A percentile compares a stretch with the other conserved stretches of the same genome.
Conservation (phyloP, 495 filamentous ascomycete genomes). For the Penicillium pulvis region DNA sequence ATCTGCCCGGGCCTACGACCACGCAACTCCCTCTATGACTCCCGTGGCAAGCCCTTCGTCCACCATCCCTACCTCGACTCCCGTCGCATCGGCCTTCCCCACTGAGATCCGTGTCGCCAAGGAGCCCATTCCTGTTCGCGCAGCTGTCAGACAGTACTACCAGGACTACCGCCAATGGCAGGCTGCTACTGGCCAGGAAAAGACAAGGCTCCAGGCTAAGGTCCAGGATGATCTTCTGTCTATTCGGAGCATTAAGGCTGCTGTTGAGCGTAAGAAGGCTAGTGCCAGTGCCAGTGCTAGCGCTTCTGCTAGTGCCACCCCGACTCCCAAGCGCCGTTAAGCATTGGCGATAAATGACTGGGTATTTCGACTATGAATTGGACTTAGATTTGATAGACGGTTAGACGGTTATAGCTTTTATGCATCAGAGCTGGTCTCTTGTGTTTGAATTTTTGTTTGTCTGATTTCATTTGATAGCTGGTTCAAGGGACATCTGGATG, state of each 20-base stretch:
- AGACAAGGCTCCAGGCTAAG: background rate
- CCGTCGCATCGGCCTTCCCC: background rate
- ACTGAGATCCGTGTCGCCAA: background rate
- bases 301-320: background rate
- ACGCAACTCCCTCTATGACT: background rate
- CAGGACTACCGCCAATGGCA: background rate
- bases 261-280: background rate
- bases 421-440: background rate
- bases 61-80: background rate
- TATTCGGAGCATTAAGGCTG: background rate
- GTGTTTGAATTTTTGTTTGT: background rate
- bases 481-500: background rate
- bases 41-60: background rate
- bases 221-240: background rate
- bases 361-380: background rate
- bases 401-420: background rate
- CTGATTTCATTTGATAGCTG: background rate
- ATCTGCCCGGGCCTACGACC: background rate
- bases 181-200: background rate
- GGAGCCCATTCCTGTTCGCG: background rate
- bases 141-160: background rate
- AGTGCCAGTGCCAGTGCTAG: background rate
- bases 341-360: background rate
- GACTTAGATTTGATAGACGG: background rate
- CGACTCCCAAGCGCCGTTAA: background rate